A percentile compares a stretch with the other conserved stretches of the same genome.
Evolutionary conservation across 345 rosid genomes (phyloP).

Genomic region (Odontarrhena argentea): DNA sequence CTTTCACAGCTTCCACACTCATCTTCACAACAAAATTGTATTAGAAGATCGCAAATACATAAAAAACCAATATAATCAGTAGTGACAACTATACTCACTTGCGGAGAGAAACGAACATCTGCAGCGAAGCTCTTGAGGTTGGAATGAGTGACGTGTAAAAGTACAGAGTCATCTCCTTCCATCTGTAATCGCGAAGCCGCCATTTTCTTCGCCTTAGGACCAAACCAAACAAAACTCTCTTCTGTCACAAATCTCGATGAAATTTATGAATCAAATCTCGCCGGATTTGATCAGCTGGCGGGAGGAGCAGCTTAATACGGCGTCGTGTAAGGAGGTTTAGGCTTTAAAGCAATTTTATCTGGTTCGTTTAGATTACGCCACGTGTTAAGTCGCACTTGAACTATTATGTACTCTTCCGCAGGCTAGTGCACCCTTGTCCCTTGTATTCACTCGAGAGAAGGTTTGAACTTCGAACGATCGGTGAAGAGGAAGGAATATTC

Average conservation of each 20-base stretch:
- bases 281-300: background rate
- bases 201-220: slow-evolving; percentile 31
- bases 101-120: slow-evolving; percentile 71
- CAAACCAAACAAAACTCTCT: slow-evolving; percentile 11
- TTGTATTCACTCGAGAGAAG: background rate
- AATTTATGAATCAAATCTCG: slow-evolving; percentile 25
- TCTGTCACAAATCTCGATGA: background rate
- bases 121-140: slow-evolving; percentile 74
- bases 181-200: slow-evolving; percentile 49
- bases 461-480: background rate
- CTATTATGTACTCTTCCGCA: slow-evolving; percentile 13
- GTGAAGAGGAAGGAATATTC: slow-evolving; percentile 16
- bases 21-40: slow-evolving; percentile 29
- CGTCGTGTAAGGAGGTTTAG: background rate
- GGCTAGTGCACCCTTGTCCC: slow-evolving; percentile 5
- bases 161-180: slow-evolving; percentile 65
- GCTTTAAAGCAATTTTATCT: background rate
- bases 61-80: background rate
- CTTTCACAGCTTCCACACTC: slow-evolving; percentile 84
- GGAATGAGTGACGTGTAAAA: slow-evolving; percentile 73
- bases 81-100: slow-evolving; percentile 45
- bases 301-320: background rate
- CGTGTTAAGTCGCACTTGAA: slow-evolving; percentile 25
- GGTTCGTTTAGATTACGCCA: slow-evolving; percentile 25
- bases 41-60: slow-evolving; percentile 10